Percentiles rank a stretch among this genome's conserved stretches.
phyloP scores from a whole-genome alignment of 768 basidiomycete species.

The Termitomyces sp. region DNA sequence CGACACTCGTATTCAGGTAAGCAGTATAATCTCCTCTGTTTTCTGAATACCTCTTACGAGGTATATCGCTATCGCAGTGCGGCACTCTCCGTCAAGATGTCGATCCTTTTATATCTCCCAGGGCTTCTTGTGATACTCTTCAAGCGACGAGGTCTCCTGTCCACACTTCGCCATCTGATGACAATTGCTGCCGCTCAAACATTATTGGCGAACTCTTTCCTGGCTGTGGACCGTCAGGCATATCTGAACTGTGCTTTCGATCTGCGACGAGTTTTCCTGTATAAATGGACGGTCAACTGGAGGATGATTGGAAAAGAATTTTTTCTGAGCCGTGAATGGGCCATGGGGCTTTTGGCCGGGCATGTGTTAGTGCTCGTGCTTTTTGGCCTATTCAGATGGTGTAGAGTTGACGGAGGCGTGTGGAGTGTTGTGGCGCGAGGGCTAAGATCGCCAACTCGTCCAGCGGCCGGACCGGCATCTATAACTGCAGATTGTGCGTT shows the following conservation, averaged over 20 bases:
- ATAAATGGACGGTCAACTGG: constrained; percentile 99
- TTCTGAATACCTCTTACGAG: not conserved
- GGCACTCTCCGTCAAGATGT: constrained; percentile 95
- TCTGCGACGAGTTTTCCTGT: constrained; percentile 82
- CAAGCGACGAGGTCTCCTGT: constrained; percentile 58
- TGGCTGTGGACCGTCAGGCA: constrained; percentile 48
- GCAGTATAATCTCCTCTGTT: constrained; percentile 14
- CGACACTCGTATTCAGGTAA: constrained; percentile 70
- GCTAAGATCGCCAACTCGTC: constrained; percentile 40
- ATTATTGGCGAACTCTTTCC: constrained; percentile 65
- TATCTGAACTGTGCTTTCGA: constrained; percentile 83
- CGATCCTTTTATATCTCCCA: constrained; percentile 82
- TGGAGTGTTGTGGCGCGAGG: constrained; percentile 48
- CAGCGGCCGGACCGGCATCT: constrained; percentile 41
- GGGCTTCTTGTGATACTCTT: constrained; percentile 80
- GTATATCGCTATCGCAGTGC: constrained; percentile 32
- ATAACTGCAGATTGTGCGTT: constrained; percentile 63
- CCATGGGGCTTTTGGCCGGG: constrained; percentile 54
- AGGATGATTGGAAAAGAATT: constrained; percentile 72
- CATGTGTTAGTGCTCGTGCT: constrained; percentile 55
- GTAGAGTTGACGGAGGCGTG: constrained; percentile 64
- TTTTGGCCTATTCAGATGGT: constrained; percentile 79
- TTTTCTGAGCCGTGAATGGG: constrained; percentile 65
- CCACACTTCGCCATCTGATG: constrained; percentile 45
- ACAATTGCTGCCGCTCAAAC: constrained; percentile 47